Percentiles rank a stretch among this genome's conserved stretches.
Conservation (phyloP, 75 land plant genomes). For the Pinus albicaulis region DNA sequence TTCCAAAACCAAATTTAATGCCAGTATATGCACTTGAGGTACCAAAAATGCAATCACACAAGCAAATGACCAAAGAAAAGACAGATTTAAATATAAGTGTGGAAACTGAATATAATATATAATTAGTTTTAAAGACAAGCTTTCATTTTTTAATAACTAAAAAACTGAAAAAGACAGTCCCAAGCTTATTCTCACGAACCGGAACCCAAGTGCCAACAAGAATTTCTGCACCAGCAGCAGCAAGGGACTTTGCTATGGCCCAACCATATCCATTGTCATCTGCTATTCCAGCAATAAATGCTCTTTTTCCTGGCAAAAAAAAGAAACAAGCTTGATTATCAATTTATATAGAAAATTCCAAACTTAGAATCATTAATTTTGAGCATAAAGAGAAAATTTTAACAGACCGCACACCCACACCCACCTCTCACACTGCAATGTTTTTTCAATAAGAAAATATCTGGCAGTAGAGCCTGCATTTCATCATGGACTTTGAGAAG, state of each 20-base stretch:
- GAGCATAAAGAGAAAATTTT: too few species aligned
- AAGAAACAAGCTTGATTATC: not conserved
- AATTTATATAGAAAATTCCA: too few species aligned
- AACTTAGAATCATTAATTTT: too few species aligned
- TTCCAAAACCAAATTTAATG: not conserved
- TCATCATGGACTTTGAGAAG: too few species aligned
- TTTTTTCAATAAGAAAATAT: too few species aligned
- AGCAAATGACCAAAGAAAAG: not conserved
- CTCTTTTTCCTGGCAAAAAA: constrained; percentile 78
- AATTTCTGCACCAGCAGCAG: constrained; percentile 98
- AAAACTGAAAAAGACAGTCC: not conserved
- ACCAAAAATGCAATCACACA: not conserved
- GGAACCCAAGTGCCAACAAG: constrained; percentile 99
- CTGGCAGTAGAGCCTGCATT: too few species aligned
- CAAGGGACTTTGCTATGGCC: constrained; percentile 98
- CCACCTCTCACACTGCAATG: too few species aligned
- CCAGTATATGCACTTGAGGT: not conserved
- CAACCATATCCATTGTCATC: constrained; percentile 99
- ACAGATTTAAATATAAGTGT: not conserved
- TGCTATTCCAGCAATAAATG: constrained; percentile 98
- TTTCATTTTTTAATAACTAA: not conserved
- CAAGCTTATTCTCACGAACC: constrained; percentile 35
- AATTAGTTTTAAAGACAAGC: not conserved
- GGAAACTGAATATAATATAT: not conserved
- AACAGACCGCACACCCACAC: too few species aligned